A percentile compares a stretch with the other conserved stretches of the same genome.
Conservation (phyloP, 176 grass and related monocot species). For the Dactylis glomerata region DNA sequence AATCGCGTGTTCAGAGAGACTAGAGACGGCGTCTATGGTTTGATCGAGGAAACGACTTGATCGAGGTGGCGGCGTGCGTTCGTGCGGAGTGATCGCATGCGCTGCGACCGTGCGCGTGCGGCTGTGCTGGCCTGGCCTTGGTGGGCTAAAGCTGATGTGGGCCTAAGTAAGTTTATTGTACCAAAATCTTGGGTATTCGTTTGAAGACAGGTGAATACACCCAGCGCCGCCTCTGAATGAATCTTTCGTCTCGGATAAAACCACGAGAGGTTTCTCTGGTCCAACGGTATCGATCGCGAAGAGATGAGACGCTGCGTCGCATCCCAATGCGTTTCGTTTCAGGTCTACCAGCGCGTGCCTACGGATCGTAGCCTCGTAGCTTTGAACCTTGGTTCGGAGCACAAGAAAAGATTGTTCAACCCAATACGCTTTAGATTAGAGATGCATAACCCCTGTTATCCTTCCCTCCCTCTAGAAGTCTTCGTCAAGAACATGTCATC, state of each 20-base stretch:
- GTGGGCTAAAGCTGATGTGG: no score
- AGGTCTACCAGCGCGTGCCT: slow-evolving; percentile 20
- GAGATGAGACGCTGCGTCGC: slow-evolving; percentile 20
- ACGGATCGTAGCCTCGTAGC: not conserved
- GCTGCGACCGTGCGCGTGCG: no score
- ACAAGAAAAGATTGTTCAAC: slow-evolving; percentile 19
- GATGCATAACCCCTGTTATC: no score
- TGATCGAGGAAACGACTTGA: no score
- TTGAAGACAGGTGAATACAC: no score
- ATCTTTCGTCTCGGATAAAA: not conserved
- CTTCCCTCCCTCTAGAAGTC: not conserved
- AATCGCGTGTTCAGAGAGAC: no score
- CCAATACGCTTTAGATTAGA: not conserved
- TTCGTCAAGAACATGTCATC: slow-evolving; percentile 29
- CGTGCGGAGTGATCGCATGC: no score
- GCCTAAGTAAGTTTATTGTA: no score
- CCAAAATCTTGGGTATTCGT: no score
- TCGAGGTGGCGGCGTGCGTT: no score
- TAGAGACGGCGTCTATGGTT: no score
- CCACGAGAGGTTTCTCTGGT: slow-evolving; percentile 12
- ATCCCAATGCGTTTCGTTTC: slow-evolving; percentile 24
- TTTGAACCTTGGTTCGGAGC: slow-evolving; percentile 32
- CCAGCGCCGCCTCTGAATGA: not conserved
- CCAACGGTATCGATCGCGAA: slow-evolving; percentile 6
- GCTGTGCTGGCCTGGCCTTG: no score